Percentiles rank a stretch among this genome's conserved stretches.
These are phyloP conservation scores for Juglanconis sp. DNA, from an alignment of 2,329 filamentous ascomycete genomes.

Conservation along the genomic window DNA sequence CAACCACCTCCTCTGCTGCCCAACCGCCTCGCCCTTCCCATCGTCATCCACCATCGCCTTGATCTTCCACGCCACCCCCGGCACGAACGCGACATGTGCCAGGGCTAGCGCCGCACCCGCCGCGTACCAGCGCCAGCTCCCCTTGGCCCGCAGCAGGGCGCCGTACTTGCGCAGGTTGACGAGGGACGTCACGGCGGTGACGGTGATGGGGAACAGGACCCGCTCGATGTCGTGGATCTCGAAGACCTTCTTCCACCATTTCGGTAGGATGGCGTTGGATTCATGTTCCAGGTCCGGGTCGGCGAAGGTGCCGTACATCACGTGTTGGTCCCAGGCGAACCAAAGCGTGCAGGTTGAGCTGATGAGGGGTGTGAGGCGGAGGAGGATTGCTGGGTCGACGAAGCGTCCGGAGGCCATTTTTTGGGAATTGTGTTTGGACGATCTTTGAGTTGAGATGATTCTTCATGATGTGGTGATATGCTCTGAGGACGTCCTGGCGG, in stretches of 20 bases:
- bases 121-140: slow-evolving; percentile 28
- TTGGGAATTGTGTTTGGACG: background rate
- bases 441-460: background rate
- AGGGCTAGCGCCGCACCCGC: slow-evolving; percentile 28
- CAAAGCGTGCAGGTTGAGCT: slow-evolving; percentile 27
- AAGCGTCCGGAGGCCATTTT: slow-evolving; percentile 21
- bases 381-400: slow-evolving; percentile 20
- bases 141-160: background rate
- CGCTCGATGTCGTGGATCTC: slow-evolving; percentile 15
- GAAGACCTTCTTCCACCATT: slow-evolving; percentile 27
- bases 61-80: slow-evolving; percentile 27
- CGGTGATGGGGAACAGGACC: slow-evolving; percentile 26
- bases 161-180: slow-evolving; percentile 24
- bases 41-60: slow-evolving; percentile 25
- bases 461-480: too few species aligned
- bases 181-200: slow-evolving; percentile 26
- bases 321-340: slow-evolving; percentile 24
- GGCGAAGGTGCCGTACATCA: slow-evolving; percentile 18
- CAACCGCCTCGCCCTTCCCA: slow-evolving; percentile 21
- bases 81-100: slow-evolving; percentile 31
- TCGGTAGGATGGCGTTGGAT: slow-evolving; percentile 21
- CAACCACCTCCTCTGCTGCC: slow-evolving; percentile 27
- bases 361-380: slow-evolving; percentile 29
- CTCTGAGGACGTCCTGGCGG: too few species aligned
- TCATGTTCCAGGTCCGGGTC: slow-evolving; percentile 7